A percentile compares a stretch with the other conserved stretches of the same genome.
Conservation (phyloP, 1,284 basidiomycete genomes). For the Phlebopus sp. region DNA sequence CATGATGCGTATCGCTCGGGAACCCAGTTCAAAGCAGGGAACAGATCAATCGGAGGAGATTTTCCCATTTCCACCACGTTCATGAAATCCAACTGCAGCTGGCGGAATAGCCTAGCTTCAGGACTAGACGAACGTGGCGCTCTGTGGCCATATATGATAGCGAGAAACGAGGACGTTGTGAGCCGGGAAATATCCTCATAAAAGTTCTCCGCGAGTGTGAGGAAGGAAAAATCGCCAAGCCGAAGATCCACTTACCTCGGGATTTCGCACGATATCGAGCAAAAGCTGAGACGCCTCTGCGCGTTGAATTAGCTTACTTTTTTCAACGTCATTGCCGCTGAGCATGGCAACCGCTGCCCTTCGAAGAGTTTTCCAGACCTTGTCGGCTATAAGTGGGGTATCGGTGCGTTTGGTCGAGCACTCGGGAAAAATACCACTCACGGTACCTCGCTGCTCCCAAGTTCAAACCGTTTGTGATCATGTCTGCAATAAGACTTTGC, state of each 20-base stretch:
- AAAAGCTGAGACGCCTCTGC: slow-evolving; percentile 36
- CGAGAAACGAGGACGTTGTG: slow-evolving; percentile 20
- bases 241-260: slow-evolving; percentile 22
- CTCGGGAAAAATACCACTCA: not conserved
- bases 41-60: slow-evolving; percentile 34
- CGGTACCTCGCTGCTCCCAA: slow-evolving; percentile 11
- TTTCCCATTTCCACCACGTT: slow-evolving; percentile 29
- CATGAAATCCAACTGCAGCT: slow-evolving; percentile 26
- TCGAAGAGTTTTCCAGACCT: slow-evolving; percentile 1
- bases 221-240: not conserved
- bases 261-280: slow-evolving; percentile 30
- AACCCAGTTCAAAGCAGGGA: slow-evolving; percentile 35
- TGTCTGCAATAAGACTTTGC: slow-evolving; percentile 8
- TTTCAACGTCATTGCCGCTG: slow-evolving; percentile 19
- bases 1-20: slow-evolving; percentile 34
- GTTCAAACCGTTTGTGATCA: slow-evolving; percentile 13
- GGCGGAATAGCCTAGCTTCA: slow-evolving; percentile 25
- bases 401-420: not conserved
- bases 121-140: slow-evolving; percentile 24
- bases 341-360: not conserved
- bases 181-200: not conserved
- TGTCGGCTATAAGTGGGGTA: not conserved
- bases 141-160: slow-evolving; percentile 31
- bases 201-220: not conserved
- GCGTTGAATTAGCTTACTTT: slow-evolving; percentile 26